Percentiles rank a stretch among this genome's conserved stretches.
phyloP scores from a whole-genome alignment of 768 basidiomycete species.

The Crucibulum laeve region DNA sequence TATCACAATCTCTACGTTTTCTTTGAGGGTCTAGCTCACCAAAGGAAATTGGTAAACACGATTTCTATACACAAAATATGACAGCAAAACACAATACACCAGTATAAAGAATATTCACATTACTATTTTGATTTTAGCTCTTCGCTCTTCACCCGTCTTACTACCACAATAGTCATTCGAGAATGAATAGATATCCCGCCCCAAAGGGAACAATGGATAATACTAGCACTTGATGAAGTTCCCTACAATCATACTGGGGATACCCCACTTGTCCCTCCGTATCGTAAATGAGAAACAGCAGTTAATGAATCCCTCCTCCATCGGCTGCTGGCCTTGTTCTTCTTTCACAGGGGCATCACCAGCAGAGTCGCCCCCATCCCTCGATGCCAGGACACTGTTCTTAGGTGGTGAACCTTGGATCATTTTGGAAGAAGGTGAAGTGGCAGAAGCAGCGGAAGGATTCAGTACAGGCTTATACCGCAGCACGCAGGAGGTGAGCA shows the following conservation, averaged over 20 bases:
- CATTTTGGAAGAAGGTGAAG: conserved; percentile 8
- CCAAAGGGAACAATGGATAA: too few relatives aligned
- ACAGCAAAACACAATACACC: too few relatives aligned
- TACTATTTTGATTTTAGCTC: too few relatives aligned
- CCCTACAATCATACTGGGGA: conserved; percentile 87
- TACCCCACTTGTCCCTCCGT: conserved; percentile 78
- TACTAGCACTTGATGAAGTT: conserved; percentile 73
- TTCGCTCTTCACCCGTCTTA: too few relatives aligned
- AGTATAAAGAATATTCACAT: too few relatives aligned
- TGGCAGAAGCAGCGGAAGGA: conserved; percentile 22
- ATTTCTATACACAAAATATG: too few relatives aligned
- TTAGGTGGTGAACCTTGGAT: background rate
- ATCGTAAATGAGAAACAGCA: conserved; percentile 94
- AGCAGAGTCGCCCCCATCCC: background rate
- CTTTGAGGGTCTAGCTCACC: too few relatives aligned
- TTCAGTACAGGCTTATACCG: conserved; percentile 70
- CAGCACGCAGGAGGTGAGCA: conserved; percentile 87
- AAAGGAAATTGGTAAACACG: too few relatives aligned
- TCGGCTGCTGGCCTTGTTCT: conserved; percentile 26
- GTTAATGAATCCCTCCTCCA: conserved; percentile 74
- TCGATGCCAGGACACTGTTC: background rate
- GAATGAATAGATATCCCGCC: too few relatives aligned
- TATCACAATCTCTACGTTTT: too few relatives aligned
- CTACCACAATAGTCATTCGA: too few relatives aligned
- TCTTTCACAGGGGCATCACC: conserved; percentile 16